Base-by-base conservation (phyloP, 2,329 filamentous ascomycete species). In the Verticillium dahliae region DNA sequence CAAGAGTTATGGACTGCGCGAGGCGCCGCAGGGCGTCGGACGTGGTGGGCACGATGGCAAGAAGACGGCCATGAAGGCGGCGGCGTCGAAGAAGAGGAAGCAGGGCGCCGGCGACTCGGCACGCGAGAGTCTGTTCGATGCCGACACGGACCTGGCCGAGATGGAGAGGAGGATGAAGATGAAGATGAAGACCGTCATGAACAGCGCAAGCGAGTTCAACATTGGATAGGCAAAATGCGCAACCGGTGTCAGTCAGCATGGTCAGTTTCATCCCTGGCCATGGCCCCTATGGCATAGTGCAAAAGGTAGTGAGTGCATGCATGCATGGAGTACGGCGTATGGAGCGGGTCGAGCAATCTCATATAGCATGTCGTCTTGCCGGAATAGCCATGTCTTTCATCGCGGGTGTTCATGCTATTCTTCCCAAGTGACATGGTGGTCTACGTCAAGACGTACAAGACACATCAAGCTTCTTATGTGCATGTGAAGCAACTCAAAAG, bases 1-100 rank as follows among this genome's bases (percentile, higher is more conserved):
- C 7, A 99, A 99, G 80, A 91, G 90, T 33, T 99, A 96, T 72
- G 95, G 88, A 1, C 78, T 99, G 67, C 84, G 96, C 65, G 95
- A 99, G 73, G 87, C 91, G 37, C 95, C 95, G 0, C 90, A 90
- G 5, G 90, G 90, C 58, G 96, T 99, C 60, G 87, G 87, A 38
- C 81, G 80, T 2, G 82, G 83, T 10, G 73, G 84, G 75, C 66
- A 81, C 71, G 72, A 76, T 69, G 75, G 79, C 74, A 70, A 77
- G 69, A 74, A 76, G 75, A 78, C 76, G 67, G 67, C 70, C 56
- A 73, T 74, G 56, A 70, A 72, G 41, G 71, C 70, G 61, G 76
- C 72, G 65, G 69, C 70, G 14, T 60, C 63, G 39, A 56, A 33
- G 64, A 63, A 56, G 52, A 62, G 60, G 58, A 31, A 58, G 60